phyloP scores from a whole-genome alignment of 176 grass and related monocot genomes.

The Pontederia crassipes region DNA sequence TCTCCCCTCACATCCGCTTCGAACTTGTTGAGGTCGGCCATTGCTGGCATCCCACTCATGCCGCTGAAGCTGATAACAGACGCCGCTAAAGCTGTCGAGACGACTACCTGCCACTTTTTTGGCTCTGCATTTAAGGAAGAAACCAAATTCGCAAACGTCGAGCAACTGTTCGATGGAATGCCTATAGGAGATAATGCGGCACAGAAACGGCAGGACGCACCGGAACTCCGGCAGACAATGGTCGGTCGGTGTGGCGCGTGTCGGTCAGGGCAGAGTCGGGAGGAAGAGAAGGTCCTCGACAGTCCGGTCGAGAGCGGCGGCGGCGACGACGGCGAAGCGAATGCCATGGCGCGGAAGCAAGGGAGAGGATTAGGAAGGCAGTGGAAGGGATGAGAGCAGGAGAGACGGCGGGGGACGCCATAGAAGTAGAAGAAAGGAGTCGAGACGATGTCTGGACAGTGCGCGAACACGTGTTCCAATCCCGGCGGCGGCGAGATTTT shows the following conservation, averaged over 20 bases:
- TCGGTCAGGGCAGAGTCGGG: constrained; percentile 10
- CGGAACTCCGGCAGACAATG: constrained; percentile 41
- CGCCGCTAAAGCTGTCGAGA: constrained; percentile 62
- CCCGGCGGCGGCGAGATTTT: not conserved
- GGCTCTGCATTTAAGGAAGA: constrained; percentile 16
- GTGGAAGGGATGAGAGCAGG: constrained; percentile 2
- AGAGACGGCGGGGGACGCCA: not conserved
- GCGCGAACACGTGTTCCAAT: constrained; percentile 44
- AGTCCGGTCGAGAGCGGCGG: constrained; percentile 24
- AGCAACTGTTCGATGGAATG: constrained; percentile 27
- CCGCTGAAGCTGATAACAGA: constrained; percentile 30
- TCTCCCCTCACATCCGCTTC: constrained; percentile 77
- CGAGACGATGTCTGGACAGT: constrained; percentile 34
- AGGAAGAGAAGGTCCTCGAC: not conserved
- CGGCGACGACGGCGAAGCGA: constrained; percentile 31
- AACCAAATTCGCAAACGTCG: not conserved
- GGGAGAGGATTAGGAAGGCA: not conserved
- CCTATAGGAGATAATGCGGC: constrained; percentile 1
- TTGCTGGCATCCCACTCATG: constrained; percentile 32
- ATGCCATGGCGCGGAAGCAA: constrained; percentile 36
- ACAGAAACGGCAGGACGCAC: constrained; percentile 9
- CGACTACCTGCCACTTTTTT: constrained; percentile 44
- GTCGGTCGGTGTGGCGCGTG: not conserved
- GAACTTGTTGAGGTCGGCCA: constrained; percentile 79
- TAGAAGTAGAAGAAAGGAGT: not conserved